Conservation (phyloP, 2,329 filamentous ascomycete genomes). For the Diaporthe batatas region DNA sequence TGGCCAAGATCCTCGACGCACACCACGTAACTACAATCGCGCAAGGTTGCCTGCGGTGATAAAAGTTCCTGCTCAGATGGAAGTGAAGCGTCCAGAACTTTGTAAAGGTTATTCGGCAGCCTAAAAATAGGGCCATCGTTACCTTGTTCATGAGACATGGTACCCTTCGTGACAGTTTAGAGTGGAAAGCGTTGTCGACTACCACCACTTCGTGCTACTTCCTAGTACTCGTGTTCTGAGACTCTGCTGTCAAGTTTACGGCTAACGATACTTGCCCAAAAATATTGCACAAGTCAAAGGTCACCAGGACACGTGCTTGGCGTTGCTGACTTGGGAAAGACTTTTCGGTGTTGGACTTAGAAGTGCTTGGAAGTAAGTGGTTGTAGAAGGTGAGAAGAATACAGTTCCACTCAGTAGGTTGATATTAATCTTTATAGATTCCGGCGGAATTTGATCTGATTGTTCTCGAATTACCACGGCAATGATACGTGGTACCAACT, state of each 20-base stretch:
- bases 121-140: not conserved
- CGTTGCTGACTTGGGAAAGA: not conserved
- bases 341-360: not conserved
- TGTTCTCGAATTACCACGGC: not conserved
- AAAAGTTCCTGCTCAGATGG: not conserved
- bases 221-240: not conserved
- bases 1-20: not conserved
- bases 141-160: not conserved
- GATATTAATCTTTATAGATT: not conserved
- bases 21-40: not conserved
- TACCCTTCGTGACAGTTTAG: not conserved
- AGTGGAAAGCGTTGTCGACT: not conserved
- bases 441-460: too few relatives aligned
- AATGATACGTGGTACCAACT: too few relatives aligned
- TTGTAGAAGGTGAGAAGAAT: not conserved
- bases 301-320: not conserved
- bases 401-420: not conserved
- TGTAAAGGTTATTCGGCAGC: not conserved
- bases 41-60: not conserved
- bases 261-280: not conserved
- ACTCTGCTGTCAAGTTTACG: not conserved
- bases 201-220: not conserved
- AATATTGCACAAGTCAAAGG: not conserved
- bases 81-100: not conserved
- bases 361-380: not conserved